phyloP scores from a whole-genome alignment of 176 grass and related monocot genomes.

The Chloris gayana region DNA sequence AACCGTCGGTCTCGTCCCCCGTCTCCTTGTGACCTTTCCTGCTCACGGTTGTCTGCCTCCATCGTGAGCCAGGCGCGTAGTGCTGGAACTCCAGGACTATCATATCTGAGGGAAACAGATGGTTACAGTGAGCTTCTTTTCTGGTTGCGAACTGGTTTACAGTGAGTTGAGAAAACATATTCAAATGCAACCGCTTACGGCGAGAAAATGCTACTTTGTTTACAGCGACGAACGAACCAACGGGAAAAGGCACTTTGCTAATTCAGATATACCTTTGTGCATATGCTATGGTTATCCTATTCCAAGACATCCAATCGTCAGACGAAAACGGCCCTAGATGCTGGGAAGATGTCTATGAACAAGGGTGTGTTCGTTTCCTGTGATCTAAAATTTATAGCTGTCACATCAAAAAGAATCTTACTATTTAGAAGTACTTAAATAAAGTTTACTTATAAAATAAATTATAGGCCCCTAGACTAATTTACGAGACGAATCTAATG shows the following conservation, averaged over 20 bases:
- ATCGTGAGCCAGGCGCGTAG: conserved; percentile 64
- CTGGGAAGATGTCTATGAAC: background rate
- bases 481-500: too few relatives aligned
- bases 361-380: too few relatives aligned
- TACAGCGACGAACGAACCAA: background rate
- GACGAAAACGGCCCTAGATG: background rate
- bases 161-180: background rate
- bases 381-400: too few relatives aligned
- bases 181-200: too few relatives aligned
- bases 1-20: conserved; percentile 71
- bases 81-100: conserved; percentile 86
- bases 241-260: background rate
- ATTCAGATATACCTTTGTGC: background rate
- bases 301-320: too few relatives aligned
- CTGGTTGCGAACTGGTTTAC: too few relatives aligned
- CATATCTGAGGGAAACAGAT: conserved; percentile 44
- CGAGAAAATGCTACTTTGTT: too few relatives aligned
- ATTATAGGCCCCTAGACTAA: too few relatives aligned
- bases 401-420: too few relatives aligned
- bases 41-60: conserved; percentile 66
- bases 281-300: too few relatives aligned
- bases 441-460: too few relatives aligned
- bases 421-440: too few relatives aligned
- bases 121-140: background rate
- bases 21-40: conserved; percentile 75